Base-by-base conservation (phyloP, 2,329 filamentous ascomycete species). In the Colletotrichum lindemuthianum region DNA sequence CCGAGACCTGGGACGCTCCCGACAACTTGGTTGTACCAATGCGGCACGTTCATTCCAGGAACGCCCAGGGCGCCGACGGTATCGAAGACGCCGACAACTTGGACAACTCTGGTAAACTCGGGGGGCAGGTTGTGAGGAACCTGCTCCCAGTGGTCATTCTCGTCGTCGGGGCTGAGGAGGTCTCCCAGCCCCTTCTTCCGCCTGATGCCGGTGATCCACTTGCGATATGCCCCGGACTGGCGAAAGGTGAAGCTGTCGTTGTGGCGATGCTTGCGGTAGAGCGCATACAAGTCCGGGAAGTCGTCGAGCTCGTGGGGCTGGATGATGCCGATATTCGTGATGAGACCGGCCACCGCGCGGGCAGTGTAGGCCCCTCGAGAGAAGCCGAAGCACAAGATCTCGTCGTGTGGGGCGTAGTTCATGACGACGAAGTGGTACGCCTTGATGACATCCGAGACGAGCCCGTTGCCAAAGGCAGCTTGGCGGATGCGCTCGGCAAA, bases 331-430 rank as follows among this genome's bases (percentile, higher is more conserved):
- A 72, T 66, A 15, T 70, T 70, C 1, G 56, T 66, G 39, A 79
- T 70, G 45, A 80, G 74, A 54, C 79, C 78, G 4, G 77, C 78
- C 3, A 76, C 72, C 0, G 77, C 75, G 6, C 78, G 75, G 24
- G 77, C 77, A 2, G 77, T 79, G 66, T 78, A 80, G 6, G 78
- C 77, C 4, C 78, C 78, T 2, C 78, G 69, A 2, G 77, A 79
- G 67, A 79, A 80, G 7, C 78, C 78, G 8, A 77, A 70, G 39
- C 77, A 71, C 40, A 78, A 70, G 33, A 79, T 75, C 48, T 71
- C 68, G 60, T 79, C 77, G 16, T 73, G 75, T 34, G 74, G 73
- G 7, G 70, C 68, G 61, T 78, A 78, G 68, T 79, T 79, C 66
- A 73, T 70, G 65, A 74, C 75, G 15, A 78, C 65, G 49, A 78